These are phyloP conservation scores for Urochloa ruziziensis DNA, from an alignment of 176 grass and related monocot species.

Conservation along the genomic window DNA sequence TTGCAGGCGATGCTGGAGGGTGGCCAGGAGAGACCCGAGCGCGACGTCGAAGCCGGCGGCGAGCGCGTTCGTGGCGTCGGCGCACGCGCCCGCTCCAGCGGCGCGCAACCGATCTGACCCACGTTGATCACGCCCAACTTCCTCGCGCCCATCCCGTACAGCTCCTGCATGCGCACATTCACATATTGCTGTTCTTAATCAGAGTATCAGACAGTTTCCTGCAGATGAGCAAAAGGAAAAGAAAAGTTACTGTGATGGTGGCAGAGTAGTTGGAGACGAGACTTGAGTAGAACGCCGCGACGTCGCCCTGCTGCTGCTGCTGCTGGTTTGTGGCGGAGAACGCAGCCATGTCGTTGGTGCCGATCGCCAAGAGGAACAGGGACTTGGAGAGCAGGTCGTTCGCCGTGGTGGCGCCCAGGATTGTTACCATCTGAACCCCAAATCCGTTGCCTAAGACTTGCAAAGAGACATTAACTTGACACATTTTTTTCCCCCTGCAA, in stretches of 20 bases:
- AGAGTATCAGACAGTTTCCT: too few relatives aligned
- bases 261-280: conserved; percentile 23
- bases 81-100: not conserved
- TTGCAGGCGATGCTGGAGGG: not conserved
- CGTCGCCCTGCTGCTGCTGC: not conserved
- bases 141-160: conserved; percentile 36
- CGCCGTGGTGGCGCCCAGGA: not conserved
- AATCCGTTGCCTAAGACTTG: too few relatives aligned
- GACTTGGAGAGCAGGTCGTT: conserved; percentile 1
- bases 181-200: too few relatives aligned
- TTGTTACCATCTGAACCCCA: not conserved
- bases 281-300: not conserved
- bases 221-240: too few relatives aligned
- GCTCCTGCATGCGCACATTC: not conserved
- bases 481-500: too few relatives aligned
- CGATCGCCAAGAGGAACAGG: conserved; percentile 20
- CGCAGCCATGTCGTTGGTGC: conserved; percentile 29
- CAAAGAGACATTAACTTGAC: too few relatives aligned
- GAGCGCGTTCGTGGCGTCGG: not conserved
- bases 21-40: not conserved
- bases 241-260: not conserved
- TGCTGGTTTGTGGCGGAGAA: not conserved
- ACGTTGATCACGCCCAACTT: conserved; percentile 35
- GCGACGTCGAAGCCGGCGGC: conserved; percentile 2
- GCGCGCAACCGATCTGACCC: conserved; percentile 30